Base-by-base conservation (phyloP, 1,139 yeast genomes). In the Suhomyces coccinellae region DNA sequence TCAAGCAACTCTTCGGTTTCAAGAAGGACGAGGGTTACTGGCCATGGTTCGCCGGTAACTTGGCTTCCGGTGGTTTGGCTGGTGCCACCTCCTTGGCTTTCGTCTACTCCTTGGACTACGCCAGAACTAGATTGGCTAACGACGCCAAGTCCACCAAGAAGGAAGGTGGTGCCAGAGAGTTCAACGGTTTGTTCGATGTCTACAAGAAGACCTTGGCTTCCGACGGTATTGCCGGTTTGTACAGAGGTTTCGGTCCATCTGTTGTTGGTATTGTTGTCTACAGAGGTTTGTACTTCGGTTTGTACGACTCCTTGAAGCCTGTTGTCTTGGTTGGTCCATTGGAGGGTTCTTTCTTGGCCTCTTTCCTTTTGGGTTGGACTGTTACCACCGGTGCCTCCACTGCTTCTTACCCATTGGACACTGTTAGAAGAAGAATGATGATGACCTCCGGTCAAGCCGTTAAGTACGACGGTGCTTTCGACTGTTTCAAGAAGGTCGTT, bases 161-260 rank as follows among this genome's bases (percentile, higher is more conserved):
- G 65, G 75, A 70, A 59, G 73, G 71, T 58, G 73, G 71, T 63
- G 65, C 64, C 52, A 70, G 79, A 70, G 71, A 74, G 66, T 74
- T 73, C 73, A 74, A 74, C 67, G 79, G 79, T 73, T 73, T 74
- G 63, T 63, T 74, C 61, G 79, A 74, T 64, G 79, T 74, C 56
- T 74, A 74, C 73, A 74, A 71, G 67, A 73, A 74, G 73, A 74
- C 79, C 59, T 71, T 74, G 62, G 77, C 77, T 62, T 62, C 79
- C 52, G 79, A 74, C 61, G 79, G 79, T 73, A 71, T 74, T 69
- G 79, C 79, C 54, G 79, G 79, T 73, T 73, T 74, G 65, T 74
- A 74, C 74, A 74, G 79, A 74, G 79, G 79, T 72, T 74, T 74
- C 75, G 78, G 78, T 68, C 78, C 79, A 61, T 74, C 79, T 52